Base-by-base conservation (phyloP, 495 filamentous ascomycete genomes). In the Amniculicola lignicola region DNA sequence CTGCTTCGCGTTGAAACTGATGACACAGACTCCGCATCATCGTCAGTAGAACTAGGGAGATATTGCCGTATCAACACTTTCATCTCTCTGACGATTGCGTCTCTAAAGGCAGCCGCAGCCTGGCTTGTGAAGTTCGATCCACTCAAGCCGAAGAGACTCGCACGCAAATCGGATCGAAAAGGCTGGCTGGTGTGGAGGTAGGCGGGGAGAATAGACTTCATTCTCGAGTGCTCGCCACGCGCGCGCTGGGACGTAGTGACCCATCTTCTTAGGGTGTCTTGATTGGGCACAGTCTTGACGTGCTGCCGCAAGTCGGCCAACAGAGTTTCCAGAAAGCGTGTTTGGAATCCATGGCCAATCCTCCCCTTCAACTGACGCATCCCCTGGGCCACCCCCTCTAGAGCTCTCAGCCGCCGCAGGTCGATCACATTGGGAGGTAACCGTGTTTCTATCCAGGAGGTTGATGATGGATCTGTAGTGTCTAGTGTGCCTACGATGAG, bases 21-120 rank as follows among this genome's bases (percentile, higher is more conserved):
- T 67, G 91, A 83, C 70, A 90, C 82, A 1, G 89, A 95, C 65
- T 96, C 90, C 50, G 83, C 87, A 63, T 97, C 93, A 64, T 97
- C 92, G 49, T 96, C 92, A 63, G 81, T 91, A 28, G 89, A 93
- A 60, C 87, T 93, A 3, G 93, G 93, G 41, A 99, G 77, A 24
- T 90, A 84, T 50, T 83, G 78, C 31, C 89, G 84, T 40, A 99
- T 93, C 18, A 97, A 75, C 18, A 79, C 84, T 57, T 91, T 89
- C 65, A 96, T 85, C 71, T 97, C 93, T 16, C 87, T 83, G 43
- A 95, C 72, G 12, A 92, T 80, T 0, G 88, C 83, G n/a, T 92
- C 91, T 56, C 90, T 82, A 71, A 95, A 96, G 1, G 88, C 83
- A 15, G 86, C 80, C 11, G 90, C 85, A 23, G 93, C 93, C 28